Evolutionary conservation across 176 grass and related monocot species (phyloP).

Genomic region (Lolium multiflorum): DNA sequence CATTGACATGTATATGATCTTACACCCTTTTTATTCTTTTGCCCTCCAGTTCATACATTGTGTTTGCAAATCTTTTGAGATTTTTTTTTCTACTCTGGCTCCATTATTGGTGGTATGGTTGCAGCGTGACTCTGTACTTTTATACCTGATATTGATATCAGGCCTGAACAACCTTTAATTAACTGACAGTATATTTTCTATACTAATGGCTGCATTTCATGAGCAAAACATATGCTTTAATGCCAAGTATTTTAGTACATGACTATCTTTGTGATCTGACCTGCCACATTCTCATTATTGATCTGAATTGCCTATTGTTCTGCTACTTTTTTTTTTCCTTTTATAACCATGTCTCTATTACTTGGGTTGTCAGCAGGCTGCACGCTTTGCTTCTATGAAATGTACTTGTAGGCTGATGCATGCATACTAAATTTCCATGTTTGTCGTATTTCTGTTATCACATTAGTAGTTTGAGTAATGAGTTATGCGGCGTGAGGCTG

Average conservation of each 20-base stretch:
- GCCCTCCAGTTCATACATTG: slow-evolving; percentile 22
- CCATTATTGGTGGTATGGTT: slow-evolving; percentile 4
- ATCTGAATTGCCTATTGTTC: slow-evolving; percentile 1
- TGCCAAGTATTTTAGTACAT: slow-evolving; percentile 15
- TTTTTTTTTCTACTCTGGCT: slow-evolving; percentile 2
- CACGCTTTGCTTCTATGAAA: slow-evolving; percentile 11
- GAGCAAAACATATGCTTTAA: slow-evolving; percentile 4
- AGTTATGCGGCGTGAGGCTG: background rate
- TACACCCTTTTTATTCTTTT: slow-evolving; percentile 28
- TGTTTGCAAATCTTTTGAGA: slow-evolving; percentile 22
- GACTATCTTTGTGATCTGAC: slow-evolving; percentile 24
- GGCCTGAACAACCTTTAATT: background rate
- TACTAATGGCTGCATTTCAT: slow-evolving; percentile 9
- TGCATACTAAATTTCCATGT: background rate
- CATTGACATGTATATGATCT: slow-evolving; percentile 87
- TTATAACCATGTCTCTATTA: slow-evolving; percentile 38
- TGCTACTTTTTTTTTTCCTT: slow-evolving; percentile 31
- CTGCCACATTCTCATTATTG: slow-evolving; percentile 14
- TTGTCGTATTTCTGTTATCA: background rate
- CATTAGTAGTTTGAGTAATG: slow-evolving; percentile 1
- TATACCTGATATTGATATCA: background rate
- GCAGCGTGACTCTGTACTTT: background rate
- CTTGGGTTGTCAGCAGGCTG: background rate
- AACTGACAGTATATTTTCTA: slow-evolving; percentile 13
- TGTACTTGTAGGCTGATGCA: slow-evolving; percentile 24